A percentile compares a stretch with the other conserved stretches of the same genome.
phyloP scores from a whole-genome alignment of 164 flowering plant species.

The Vitis rupestris region DNA sequence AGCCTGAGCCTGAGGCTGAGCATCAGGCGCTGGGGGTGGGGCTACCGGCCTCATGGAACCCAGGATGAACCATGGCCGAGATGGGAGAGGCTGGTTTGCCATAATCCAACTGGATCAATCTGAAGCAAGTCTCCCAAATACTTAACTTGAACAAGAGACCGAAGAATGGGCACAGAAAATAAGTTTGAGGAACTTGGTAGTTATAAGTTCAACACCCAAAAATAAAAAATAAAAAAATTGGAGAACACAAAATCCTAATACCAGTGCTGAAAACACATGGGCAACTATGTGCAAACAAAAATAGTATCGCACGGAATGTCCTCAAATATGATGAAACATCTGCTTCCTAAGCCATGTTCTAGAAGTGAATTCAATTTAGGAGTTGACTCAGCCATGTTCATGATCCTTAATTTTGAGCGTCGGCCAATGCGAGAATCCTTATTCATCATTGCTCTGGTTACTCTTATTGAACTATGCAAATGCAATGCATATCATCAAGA shows the following conservation, averaged over 20 bases:
- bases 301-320: background rate
- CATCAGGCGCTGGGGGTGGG: too few relatives aligned
- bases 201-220: constrained; percentile 13
- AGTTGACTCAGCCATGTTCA: too few relatives aligned
- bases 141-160: background rate
- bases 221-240: too few relatives aligned
- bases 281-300: background rate
- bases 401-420: too few relatives aligned
- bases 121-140: too few relatives aligned
- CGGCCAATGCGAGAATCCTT: too few relatives aligned
- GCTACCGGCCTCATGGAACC: constrained; percentile 14
- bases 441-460: too few relatives aligned
- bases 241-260: background rate
- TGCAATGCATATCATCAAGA: too few relatives aligned
- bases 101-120: constrained; percentile 1
- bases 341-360: too few relatives aligned
- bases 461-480: too few relatives aligned
- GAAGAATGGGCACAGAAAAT: background rate
- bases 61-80: constrained; percentile 46
- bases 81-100: constrained; percentile 25
- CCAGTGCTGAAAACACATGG: background rate
- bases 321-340: too few relatives aligned
- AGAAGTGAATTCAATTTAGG: too few relatives aligned
- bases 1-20: constrained; percentile 1
- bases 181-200: constrained; percentile 10